Base-by-base conservation (phyloP, 805 yeast species). In the Lachancea nothofagi region DNA sequence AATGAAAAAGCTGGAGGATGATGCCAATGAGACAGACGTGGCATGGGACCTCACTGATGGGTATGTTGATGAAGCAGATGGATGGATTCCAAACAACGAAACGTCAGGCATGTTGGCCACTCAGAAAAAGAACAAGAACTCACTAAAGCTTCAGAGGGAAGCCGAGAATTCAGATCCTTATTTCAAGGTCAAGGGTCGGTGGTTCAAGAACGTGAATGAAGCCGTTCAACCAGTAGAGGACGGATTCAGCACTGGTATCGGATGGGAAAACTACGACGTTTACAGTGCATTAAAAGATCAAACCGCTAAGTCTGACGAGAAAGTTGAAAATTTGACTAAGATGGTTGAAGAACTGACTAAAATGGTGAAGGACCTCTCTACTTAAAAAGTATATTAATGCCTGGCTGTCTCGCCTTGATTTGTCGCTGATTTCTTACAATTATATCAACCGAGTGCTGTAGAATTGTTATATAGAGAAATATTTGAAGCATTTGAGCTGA, bases 1-100 rank as follows among this genome's bases (percentile, higher is more conserved):
- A 46, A 62, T 71, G 41, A 72, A 70, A 47, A 75, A 77, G 2
- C 59, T 76, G 14, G 66, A 83, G 0, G 95, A 86, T 57, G 96
- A 86, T 60, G 84, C 87, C 15, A 84, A 83, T 55, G 90, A 83
- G 54, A 51, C 66, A 15, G 85, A 86, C 52, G 72, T 80, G 6
- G 89, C 81, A 51, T 86, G 95, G 95, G 86, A 83, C 47, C 67
- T 86, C 49, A 74, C 81, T 6, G 95, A 85, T 60, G 95, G 95
- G 0, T 85, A 64, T 40, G 61, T 64, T 23, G 71, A 65, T 30
- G 47, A 52, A 13, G 56, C 49, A 17, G 59, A 55, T n/a, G 61
- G 59, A 4, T 34, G 63, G 4, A 56, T 62, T 33, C 52, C 57
- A 14, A 40, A 49, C 20, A 53, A 53, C 24, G 43, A 46, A 1